These are phyloP conservation scores for Ganoderma resinaceum DNA, from an alignment of 1,284 basidiomycete genomes.

Conservation along the genomic window DNA sequence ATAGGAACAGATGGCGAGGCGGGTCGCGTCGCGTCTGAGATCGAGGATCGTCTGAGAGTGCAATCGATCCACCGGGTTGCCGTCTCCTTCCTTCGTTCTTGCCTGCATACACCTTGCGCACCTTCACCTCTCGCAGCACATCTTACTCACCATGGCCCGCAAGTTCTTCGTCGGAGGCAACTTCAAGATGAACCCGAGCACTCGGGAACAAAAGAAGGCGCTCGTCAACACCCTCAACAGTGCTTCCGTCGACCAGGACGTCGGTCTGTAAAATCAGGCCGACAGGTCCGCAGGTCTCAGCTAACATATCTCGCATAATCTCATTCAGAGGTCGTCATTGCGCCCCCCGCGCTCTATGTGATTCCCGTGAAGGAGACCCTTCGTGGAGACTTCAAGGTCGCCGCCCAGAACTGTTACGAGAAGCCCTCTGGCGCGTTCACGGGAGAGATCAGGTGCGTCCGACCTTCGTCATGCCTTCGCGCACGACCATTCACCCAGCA, in stretches of 20 bases:
- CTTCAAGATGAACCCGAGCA: conserved; percentile 94
- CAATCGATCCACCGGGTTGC: conserved; percentile 9
- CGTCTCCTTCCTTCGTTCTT: neutral
- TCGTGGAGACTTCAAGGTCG: conserved; percentile 73
- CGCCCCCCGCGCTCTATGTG: conserved; percentile 91
- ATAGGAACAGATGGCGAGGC: neutral
- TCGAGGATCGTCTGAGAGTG: neutral
- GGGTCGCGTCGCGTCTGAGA: neutral
- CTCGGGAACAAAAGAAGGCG: conserved; percentile 65
- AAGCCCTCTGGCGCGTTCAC: conserved; percentile 93
- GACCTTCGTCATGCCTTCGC: neutral
- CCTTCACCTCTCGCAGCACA: neutral
- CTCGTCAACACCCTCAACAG: conserved; percentile 78
- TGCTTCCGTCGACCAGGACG: conserved; percentile 75
- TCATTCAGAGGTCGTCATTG: conserved; percentile 85
- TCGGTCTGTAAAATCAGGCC: conserved; percentile 58
- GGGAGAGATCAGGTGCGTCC: conserved; percentile 85
- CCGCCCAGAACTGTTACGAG: conserved; percentile 94
- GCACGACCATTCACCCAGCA: conserved; percentile 2
- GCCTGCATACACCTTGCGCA: neutral
- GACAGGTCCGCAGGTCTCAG: neutral
- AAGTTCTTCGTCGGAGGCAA: conserved; percentile 93
- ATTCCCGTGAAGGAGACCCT: conserved; percentile 68
- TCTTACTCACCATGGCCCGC: conserved; percentile 60
- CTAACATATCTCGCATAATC: neutral